Evolutionary conservation across 495 filamentous ascomycete species (phyloP).

Genomic region (Pyronema omphalodes): DNA sequence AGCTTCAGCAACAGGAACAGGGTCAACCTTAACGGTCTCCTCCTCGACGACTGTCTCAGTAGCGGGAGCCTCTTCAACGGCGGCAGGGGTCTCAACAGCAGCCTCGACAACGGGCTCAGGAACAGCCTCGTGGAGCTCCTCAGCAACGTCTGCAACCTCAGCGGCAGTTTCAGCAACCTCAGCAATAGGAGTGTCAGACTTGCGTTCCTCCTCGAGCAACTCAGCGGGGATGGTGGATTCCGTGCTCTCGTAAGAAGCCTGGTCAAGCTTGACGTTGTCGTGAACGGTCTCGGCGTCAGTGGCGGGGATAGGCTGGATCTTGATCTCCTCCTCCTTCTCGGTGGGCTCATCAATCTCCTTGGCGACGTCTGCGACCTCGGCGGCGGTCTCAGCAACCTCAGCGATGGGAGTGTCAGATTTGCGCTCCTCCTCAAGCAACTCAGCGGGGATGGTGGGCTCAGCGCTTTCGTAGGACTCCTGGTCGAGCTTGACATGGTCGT

Average conservation of each 20-base stretch:
- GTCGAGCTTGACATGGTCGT: conserved; percentile 50
- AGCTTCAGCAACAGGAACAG: not conserved
- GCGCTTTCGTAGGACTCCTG: conserved; percentile 65
- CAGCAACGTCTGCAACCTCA: conserved; percentile 3
- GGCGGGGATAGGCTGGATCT: conserved; percentile 54
- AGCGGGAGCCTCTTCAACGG: not conserved
- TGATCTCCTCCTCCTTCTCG: not conserved
- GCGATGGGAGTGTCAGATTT: not conserved
- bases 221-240: conserved; percentile 26
- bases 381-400: conserved; percentile 3
- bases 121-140: not conserved
- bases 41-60: not conserved
- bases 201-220: not conserved
- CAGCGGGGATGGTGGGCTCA: conserved; percentile 26
- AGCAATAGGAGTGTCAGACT: not conserved
- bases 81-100: not conserved
- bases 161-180: conserved; percentile 4
- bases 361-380: conserved; percentile 4
- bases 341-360: conserved; percentile 1
- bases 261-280: conserved; percentile 50
- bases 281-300: conserved; percentile 34
- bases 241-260: conserved; percentile 63
- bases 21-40: not conserved
- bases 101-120: not conserved
- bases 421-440: not conserved